phyloP scores from a whole-genome alignment of 495 filamentous ascomycete genomes.

The Trichocladium antarcticum region DNA sequence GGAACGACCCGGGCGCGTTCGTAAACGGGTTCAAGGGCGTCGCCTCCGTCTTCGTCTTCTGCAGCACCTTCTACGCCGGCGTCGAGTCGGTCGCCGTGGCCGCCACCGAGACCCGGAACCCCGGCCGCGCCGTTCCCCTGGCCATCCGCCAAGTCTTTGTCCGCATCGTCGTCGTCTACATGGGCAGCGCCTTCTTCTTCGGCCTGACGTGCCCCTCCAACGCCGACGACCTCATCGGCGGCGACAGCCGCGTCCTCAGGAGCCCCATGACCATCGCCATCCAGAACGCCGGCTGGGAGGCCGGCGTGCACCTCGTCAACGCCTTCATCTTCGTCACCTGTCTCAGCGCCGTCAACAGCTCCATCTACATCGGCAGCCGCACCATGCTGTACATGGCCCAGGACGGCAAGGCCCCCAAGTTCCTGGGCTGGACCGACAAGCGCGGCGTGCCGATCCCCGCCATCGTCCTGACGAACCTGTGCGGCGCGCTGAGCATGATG shows the following conservation, averaged over 20 bases:
- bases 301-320: conserved; percentile 56
- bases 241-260: conserved; percentile 36
- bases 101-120: conserved; percentile 64
- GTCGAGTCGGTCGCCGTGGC: conserved; percentile 64
- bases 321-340: conserved; percentile 59
- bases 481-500: conserved; percentile 57
- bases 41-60: conserved; percentile 50
- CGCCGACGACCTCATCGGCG: conserved; percentile 38
- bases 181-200: conserved; percentile 63
- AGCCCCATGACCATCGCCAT: conserved; percentile 53
- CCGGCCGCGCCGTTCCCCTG: conserved; percentile 54
- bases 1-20: conserved; percentile 59
- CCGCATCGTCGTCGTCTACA: conserved; percentile 66
- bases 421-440: conserved; percentile 52
- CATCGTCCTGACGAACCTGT: conserved; percentile 50
- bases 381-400: conserved; percentile 58
- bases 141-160: conserved; percentile 67
- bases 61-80: conserved; percentile 64
- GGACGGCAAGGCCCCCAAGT: conserved; percentile 50
- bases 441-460: conserved; percentile 56
- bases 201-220: conserved; percentile 46
- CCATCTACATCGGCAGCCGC: conserved; percentile 56
- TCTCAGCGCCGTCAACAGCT: conserved; percentile 57
- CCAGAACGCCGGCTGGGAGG: conserved; percentile 44
- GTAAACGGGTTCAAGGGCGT: conserved; percentile 53